A percentile compares a stretch with the other conserved stretches of the same genome.
Evolutionary conservation across 2,329 filamentous ascomycete species (phyloP).

Genomic region (Aureobasidium namibiae): DNA sequence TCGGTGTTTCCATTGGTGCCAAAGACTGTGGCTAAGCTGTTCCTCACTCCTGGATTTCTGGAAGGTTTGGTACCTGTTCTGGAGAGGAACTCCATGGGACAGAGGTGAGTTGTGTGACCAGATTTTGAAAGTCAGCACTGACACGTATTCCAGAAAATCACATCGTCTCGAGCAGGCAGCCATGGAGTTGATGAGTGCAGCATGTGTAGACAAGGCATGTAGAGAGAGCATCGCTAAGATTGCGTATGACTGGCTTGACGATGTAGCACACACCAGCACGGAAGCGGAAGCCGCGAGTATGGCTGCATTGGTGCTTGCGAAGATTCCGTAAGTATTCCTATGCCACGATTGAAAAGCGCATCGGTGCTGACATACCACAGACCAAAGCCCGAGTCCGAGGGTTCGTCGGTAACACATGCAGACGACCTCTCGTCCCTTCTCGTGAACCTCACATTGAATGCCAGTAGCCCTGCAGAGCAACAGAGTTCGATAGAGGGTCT

Average conservation of each 20-base stretch:
- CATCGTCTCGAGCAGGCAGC: constrained; percentile 78
- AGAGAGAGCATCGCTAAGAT: constrained; percentile 77
- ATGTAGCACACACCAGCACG: constrained; percentile 66
- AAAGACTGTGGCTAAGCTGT: constrained; percentile 64
- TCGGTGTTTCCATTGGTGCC: constrained; percentile 81
- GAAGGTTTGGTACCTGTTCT: constrained; percentile 68
- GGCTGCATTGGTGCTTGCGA: constrained; percentile 48
- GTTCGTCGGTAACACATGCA: constrained; percentile 17
- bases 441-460: constrained; percentile 56
- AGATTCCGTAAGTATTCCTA: constrained; percentile 27
- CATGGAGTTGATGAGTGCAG: constrained; percentile 82
- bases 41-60: constrained; percentile 83
- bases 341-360: too few relatives aligned
- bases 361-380: background rate
- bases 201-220: constrained; percentile 76
- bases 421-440: constrained; percentile 48
- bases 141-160: constrained; percentile 59
- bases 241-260: constrained; percentile 79
- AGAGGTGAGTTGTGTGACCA: constrained; percentile 19
- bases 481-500: constrained; percentile 77
- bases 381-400: background rate
- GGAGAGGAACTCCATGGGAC: constrained; percentile 46
- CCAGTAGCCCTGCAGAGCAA: constrained; percentile 42
- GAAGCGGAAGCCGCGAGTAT: constrained; percentile 47
- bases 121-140: background rate